Percentiles rank a stretch among this genome's conserved stretches.
phyloP scores from a whole-genome alignment of 164 flowering plant species.

The Sedum album region DNA sequence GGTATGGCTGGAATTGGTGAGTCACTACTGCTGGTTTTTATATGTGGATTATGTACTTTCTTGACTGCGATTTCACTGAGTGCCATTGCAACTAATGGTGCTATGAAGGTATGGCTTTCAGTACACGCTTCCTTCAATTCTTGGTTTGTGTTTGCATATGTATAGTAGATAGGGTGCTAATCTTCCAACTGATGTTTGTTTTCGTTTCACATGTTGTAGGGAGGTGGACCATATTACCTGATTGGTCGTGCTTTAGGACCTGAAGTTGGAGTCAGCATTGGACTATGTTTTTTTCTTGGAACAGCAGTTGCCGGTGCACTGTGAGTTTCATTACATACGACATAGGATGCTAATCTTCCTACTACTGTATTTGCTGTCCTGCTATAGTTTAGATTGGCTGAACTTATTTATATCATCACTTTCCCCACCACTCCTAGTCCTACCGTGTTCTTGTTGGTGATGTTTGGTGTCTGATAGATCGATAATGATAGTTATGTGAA shows the following conservation, averaged over 20 bases:
- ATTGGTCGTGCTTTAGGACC: constrained; percentile 99
- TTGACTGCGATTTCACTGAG: constrained; percentile 84
- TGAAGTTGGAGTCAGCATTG: constrained; percentile 99
- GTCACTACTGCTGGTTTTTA: constrained; percentile 72
- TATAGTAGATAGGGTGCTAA: neutral
- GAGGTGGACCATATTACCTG: constrained; percentile 99
- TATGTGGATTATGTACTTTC: constrained; percentile 92
- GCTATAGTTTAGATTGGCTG: too few relatives aligned
- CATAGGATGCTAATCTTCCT: too few relatives aligned
- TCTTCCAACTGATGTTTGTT: neutral
- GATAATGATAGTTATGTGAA: too few relatives aligned
- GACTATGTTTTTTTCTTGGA: constrained; percentile 95
- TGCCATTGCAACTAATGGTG: constrained; percentile 96
- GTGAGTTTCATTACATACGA: too few relatives aligned
- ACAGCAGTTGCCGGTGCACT: constrained; percentile 97
- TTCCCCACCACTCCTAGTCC: too few relatives aligned
- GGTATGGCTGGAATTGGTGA: constrained; percentile 98
- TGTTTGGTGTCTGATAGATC: too few relatives aligned
- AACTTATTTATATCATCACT: too few relatives aligned
- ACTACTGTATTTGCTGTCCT: too few relatives aligned
- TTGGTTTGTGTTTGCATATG: neutral
- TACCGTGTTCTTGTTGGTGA: too few relatives aligned
- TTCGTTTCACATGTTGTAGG: constrained; percentile 31
- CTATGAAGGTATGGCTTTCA: constrained; percentile 74
- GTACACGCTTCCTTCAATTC: neutral